Conservation (phyloP, 495 filamentous ascomycete species). For the Xylaria cubensis region DNA sequence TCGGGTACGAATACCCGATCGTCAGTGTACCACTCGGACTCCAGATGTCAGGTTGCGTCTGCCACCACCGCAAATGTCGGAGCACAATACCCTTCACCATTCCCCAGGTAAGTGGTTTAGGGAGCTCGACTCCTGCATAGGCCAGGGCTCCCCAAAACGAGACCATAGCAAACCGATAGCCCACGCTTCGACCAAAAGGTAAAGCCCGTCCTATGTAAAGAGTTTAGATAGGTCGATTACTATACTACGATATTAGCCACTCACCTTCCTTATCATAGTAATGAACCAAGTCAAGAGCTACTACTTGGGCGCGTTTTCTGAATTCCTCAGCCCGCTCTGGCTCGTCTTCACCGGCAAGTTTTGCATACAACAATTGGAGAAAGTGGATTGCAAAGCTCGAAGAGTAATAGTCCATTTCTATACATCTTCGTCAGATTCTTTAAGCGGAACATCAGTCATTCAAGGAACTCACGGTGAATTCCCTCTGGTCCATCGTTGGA, state of each 20-base stretch:
- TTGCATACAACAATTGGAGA: constrained; percentile 77
- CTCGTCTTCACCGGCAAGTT: constrained; percentile 72
- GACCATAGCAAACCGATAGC: constrained; percentile 82
- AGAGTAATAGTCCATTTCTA: constrained; percentile 83
- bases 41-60: constrained; percentile 74
- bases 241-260: background rate
- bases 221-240: background rate
- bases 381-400: constrained; percentile 82
- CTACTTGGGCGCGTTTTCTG: constrained; percentile 66
- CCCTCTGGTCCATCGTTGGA: constrained; percentile 79
- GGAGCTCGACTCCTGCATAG: constrained; percentile 75
- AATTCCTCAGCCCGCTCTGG: constrained; percentile 72
- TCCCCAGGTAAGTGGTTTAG: constrained; percentile 74
- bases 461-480: constrained; percentile 60
- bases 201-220: constrained; percentile 60
- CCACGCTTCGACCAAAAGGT: constrained; percentile 77
- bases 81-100: constrained; percentile 78
- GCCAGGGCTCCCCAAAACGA: constrained; percentile 81
- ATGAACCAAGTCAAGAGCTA: constrained; percentile 73
- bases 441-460: background rate
- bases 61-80: constrained; percentile 80
- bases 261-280: constrained; percentile 72
- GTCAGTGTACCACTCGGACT: constrained; percentile 73
- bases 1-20: constrained; percentile 79
- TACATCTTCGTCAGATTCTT: background rate